Base-by-base conservation (phyloP, 2,329 filamentous ascomycete species). In the Ophiostoma sp. region DNA sequence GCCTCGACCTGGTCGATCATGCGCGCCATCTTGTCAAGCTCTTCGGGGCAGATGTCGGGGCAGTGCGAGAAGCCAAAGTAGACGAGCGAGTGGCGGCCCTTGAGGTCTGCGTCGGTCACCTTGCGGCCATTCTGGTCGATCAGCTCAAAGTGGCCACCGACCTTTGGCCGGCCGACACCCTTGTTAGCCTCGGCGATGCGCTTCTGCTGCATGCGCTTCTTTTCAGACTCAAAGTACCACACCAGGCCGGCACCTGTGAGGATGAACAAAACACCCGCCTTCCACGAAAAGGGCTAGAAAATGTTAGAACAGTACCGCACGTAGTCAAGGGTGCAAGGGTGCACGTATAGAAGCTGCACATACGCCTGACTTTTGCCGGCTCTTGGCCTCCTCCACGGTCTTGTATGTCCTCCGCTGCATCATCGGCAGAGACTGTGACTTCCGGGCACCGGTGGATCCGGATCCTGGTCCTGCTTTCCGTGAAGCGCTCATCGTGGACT, bases 1-100 rank as follows among this genome's bases (percentile, higher is more conserved):
- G 80, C 80, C 73, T 87, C 81, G 62, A 89, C 84, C 6, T 85
- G 82, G 76, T 99, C 93, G 76, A 96, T 90, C 87, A 98, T 97
- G 69, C 85, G 84, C n/a, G 94, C 91, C 93, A 99, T 97, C 83
- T 99, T 99, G 82, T 99, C 95, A 74, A 99, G 89, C 80, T 99
- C 95, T 76, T 99, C 95, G 45, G 95, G 95, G 82, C 95, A 99
- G 77, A 99, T 99, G 77, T 99, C 95, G 38, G 95, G 95, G 78
- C 95, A 99, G 79, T 97, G 93, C 8, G 92, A 94, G 84, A 99
- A 99, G 75, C 95, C 95, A 77, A 99, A 99, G 81, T 99, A 99
- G 49, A 98, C 88, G 16, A 96, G 78, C 68, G 86, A 85, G 80
- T 97, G 95, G 78, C 90, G 91, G 67, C 95, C 95, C 82, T 89